These are phyloP conservation scores for slime mould (Dictyostelium discoideum) DNA, from an alignment of 78 protist genomes.

Conservation along the genomic window dicty_2.7 NC_007089.4:2966001-2966500, in stretches of 20 bases:
- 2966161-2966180: conserved; percentile 77
- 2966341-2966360: neutral
- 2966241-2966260: conserved; percentile 59
- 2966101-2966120: neutral
- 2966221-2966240: conserved; percentile 48
- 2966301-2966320: conserved; percentile 33
- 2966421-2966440: neutral
- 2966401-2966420: neutral
- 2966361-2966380: too few relatives aligned
- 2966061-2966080: neutral
- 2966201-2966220: conserved; percentile 63
- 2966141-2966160: conserved; percentile 69
- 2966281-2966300: conserved; percentile 58
- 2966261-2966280: neutral
- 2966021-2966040: conserved; percentile 10
- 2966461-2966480: conserved; percentile 34
- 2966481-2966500: conserved; percentile 39
- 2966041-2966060: neutral
- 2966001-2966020: conserved; percentile 31
- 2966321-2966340: neutral
- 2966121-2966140: conserved; percentile 15
- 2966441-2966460: neutral
- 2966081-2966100: neutral
- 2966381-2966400: neutral
- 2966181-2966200: conserved; percentile 38